Base-by-base conservation (phyloP, 2,329 filamentous ascomycete genomes). In the Elsinoe ampelina region DNA sequence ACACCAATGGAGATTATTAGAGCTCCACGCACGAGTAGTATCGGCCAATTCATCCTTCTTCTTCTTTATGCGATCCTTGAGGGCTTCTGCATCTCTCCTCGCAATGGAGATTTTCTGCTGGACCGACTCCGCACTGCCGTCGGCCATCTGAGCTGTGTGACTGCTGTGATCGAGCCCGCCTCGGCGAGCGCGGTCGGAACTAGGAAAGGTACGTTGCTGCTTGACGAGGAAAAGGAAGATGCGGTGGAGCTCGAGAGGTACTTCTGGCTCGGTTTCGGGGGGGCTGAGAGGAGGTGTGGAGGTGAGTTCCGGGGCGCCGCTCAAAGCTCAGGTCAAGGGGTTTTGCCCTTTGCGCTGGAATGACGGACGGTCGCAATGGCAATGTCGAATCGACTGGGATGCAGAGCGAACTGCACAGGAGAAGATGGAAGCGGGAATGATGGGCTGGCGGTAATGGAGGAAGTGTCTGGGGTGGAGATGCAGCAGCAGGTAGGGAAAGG, bases 41-140 rank as follows among this genome's bases (percentile, higher is more conserved):
- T 98, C 93, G 71, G 92, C 92, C 66, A 98, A 83, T 77, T 97
- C 93, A 82, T 98, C 93, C 87, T 97, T 97, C 84, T 95, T 95
- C 76, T 91, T 85, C 86, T 96, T 97, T 83, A 97, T 97, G 75
- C 89, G 86, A 73, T 97, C 92, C 81, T 97, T 97, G 66, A 97
- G 79, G 55, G 88, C 91, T 80, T 97, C 93, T 67, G 93, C 93
- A 81, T 98, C 93, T 79, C 93, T 89, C 75, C 93, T 85, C 72
- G 93, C 92, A 76, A 91, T 87, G 81, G 97, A 92, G 84, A 96
- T 95, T 73, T 73, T 76, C 69, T 76, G 74, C 70, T 77, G 75
- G 61, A 77, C 75, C 48, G 72, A 75, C 63, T 77, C 75, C 62
- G 74, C 73, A 63, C 71, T 76, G 69, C 75, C 73, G 65, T 77